These are phyloP conservation scores for Dipodascus geniculatus DNA, from an alignment of 805 yeast genomes.

Conservation along the genomic window DNA sequence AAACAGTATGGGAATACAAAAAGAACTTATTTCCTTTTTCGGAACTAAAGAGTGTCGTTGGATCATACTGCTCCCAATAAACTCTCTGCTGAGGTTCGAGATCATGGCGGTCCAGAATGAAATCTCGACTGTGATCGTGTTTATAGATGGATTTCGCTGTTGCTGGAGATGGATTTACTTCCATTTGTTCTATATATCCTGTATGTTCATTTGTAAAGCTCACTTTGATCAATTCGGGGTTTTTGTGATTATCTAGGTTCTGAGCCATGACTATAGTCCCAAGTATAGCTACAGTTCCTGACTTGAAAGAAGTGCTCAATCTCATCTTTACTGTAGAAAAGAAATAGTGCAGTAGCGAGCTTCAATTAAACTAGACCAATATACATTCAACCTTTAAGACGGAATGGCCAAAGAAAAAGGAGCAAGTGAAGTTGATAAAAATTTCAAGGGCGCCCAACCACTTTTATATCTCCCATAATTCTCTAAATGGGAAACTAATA, in stretches of 20 bases:
- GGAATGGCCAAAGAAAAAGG: too few relatives aligned
- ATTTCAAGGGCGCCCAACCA: too few relatives aligned
- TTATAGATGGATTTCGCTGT: not conserved
- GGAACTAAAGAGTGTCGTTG: slow-evolving; percentile 57
- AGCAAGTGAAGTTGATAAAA: too few relatives aligned
- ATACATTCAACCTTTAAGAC: too few relatives aligned
- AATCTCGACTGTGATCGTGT: not conserved
- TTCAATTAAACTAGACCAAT: too few relatives aligned
- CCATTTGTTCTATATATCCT: not conserved
- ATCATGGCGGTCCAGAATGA: slow-evolving; percentile 46
- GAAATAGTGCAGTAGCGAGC: too few relatives aligned
- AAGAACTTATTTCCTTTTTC: slow-evolving; percentile 38
- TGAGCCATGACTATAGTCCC: not conserved
- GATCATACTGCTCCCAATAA: slow-evolving; percentile 71
- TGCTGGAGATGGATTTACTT: not conserved
- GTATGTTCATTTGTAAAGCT: not conserved
- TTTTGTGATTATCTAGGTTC: not conserved
- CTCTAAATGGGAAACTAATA: too few relatives aligned
- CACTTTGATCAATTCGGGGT: not conserved
- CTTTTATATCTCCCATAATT: too few relatives aligned
- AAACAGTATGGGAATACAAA: slow-evolving; percentile 42
- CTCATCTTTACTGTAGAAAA: too few relatives aligned
- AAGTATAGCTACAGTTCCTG: too few relatives aligned
- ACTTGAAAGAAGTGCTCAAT: too few relatives aligned
- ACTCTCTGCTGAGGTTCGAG: slow-evolving; percentile 59